Conservation (phyloP, 1,139 yeast species). For the Taphrina flavorubra region DNA sequence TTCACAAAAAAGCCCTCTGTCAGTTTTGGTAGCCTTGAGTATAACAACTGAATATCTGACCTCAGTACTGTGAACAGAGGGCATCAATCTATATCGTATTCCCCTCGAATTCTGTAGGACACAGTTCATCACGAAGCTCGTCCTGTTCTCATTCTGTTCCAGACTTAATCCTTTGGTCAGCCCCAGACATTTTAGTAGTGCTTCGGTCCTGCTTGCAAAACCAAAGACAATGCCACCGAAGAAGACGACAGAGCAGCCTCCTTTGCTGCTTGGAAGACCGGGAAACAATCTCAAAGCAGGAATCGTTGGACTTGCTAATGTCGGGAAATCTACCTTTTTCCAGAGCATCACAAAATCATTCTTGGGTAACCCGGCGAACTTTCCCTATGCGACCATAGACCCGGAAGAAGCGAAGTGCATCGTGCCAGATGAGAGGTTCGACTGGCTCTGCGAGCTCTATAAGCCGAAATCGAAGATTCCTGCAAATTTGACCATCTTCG, state of each 20-base stretch:
- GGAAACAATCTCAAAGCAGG: slow-evolving; percentile 82
- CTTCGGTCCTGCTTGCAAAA: slow-evolving; percentile 14
- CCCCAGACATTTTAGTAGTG: neutral
- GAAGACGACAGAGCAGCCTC: slow-evolving; percentile 88
- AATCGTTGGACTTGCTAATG: slow-evolving; percentile 64
- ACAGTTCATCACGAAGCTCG: slow-evolving; percentile 1
- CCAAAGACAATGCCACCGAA: slow-evolving; percentile 79
- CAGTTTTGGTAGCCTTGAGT: no score
- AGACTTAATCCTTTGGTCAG: no score
- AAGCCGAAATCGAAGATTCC: slow-evolving; percentile 88
- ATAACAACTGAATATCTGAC: no score
- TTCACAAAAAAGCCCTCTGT: neutral
- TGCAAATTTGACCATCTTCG: slow-evolving; percentile 90
- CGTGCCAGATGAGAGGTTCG: slow-evolving; percentile 92
- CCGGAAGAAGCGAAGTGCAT: slow-evolving; percentile 98
- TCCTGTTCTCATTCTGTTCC: neutral
- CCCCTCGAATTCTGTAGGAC: neutral
- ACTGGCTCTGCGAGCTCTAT: slow-evolving; percentile 71
- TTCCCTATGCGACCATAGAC: slow-evolving; percentile 96
- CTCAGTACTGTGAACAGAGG: no score
- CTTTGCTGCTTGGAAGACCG: slow-evolving; percentile 93
- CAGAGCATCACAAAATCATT: slow-evolving; percentile 84
- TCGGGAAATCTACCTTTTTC: slow-evolving; percentile 84
- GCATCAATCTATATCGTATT: neutral
- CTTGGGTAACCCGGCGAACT: slow-evolving; percentile 94